phyloP scores from a whole-genome alignment of 2,329 filamentous ascomycete genomes.

The Furcasterigmium furcatum region DNA sequence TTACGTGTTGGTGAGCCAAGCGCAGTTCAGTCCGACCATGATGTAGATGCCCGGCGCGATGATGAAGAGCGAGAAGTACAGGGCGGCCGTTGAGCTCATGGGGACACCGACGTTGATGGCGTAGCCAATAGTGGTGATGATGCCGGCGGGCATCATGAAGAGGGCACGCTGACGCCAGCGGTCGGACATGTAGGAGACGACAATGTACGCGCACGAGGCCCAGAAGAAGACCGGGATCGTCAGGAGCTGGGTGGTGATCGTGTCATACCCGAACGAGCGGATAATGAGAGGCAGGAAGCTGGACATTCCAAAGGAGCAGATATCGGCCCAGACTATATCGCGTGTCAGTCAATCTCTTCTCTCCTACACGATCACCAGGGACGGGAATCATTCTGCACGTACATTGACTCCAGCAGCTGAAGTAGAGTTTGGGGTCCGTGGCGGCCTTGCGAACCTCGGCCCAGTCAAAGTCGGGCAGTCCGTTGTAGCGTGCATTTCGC shows the following conservation, averaged over 20 bases:
- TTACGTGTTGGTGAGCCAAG: not conserved
- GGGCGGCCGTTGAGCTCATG: conserved; percentile 15
- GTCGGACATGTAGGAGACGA: conserved; percentile 13
- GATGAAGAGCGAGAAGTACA: conserved; percentile 18
- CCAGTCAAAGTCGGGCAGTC: conserved; percentile 14
- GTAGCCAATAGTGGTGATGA: conserved; percentile 13
- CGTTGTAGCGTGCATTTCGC: conserved; percentile 12
- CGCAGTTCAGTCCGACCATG: not conserved
- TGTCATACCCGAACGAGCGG: conserved; percentile 20
- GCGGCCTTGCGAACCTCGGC: conserved; percentile 21
- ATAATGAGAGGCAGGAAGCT: conserved; percentile 27
- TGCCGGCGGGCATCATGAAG: conserved; percentile 16
- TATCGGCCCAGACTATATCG: not conserved
- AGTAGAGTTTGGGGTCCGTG: conserved; percentile 20
- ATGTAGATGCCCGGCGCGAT: conserved; percentile 15
- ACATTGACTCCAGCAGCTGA: conserved; percentile 22
- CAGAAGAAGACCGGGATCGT: conserved; percentile 23
- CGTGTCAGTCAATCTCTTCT: not conserved
- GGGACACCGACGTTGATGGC: not conserved
- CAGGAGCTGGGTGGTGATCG: conserved; percentile 21
- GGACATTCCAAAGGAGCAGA: conserved; percentile 21
- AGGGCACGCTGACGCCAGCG: conserved; percentile 17
- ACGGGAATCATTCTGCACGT: conserved; percentile 13
- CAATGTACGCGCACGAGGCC: conserved; percentile 20
- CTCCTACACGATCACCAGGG: not conserved